Conservation (phyloP, 768 basidiomycete species). For the Boletus reticuloceps region DNA sequence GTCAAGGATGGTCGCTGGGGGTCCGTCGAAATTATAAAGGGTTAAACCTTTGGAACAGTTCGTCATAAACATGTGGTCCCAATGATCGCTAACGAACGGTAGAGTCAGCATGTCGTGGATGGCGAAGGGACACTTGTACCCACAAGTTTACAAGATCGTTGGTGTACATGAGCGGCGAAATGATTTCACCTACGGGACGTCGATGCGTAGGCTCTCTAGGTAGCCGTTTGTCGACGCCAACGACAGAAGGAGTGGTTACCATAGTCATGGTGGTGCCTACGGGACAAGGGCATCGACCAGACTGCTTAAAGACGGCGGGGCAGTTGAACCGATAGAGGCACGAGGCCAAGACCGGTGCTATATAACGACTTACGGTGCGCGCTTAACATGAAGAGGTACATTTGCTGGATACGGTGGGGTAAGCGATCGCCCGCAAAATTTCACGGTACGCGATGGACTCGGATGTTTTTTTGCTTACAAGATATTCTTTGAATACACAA, state of each 20-base stretch:
- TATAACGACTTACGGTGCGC: slow-evolving; percentile 12
- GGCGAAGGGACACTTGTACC: slow-evolving; percentile 22
- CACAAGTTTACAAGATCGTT: slow-evolving; percentile 55
- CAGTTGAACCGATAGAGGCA: slow-evolving; percentile 5
- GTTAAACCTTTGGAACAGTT: slow-evolving; percentile 50
- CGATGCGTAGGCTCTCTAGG: slow-evolving; percentile 39
- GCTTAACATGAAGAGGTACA: slow-evolving; percentile 3
- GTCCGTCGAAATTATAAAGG: slow-evolving; percentile 48
- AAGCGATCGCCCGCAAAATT: slow-evolving; percentile 22
- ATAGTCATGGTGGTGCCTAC: slow-evolving; percentile 22
- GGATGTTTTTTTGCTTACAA: no score
- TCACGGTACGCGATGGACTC: slow-evolving; percentile 18
- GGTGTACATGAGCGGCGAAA: slow-evolving; percentile 54
- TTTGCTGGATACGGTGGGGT: slow-evolving; percentile 7
- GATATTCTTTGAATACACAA: no score
- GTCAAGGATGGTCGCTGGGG: slow-evolving; percentile 58
- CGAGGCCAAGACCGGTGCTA: slow-evolving; percentile 7
- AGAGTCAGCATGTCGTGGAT: not conserved
- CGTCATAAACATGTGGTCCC: slow-evolving; percentile 66
- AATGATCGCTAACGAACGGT: slow-evolving; percentile 52
- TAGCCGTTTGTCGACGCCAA: slow-evolving; percentile 47
- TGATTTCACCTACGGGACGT: slow-evolving; percentile 46
- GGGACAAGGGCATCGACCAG: slow-evolving; percentile 22
- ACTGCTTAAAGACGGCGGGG: slow-evolving; percentile 14
- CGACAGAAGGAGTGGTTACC: slow-evolving; percentile 22